Evolutionary conservation across 768 basidiomycete genomes (phyloP).

Genomic region (Calvatia gigantea): DNA sequence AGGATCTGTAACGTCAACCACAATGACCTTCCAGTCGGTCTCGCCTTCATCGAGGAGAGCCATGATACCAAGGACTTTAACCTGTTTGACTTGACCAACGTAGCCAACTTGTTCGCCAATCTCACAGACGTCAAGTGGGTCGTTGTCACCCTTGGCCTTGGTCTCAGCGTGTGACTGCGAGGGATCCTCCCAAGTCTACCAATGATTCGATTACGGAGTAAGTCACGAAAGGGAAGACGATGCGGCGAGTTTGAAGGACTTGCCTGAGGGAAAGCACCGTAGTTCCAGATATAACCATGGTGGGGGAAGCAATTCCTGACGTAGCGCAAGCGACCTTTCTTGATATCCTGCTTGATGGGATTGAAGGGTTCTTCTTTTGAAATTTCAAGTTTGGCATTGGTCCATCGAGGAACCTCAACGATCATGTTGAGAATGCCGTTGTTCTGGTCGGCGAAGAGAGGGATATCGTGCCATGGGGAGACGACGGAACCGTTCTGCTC

Average conservation of each 20-base stretch:
- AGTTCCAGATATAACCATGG: constrained; percentile 99
- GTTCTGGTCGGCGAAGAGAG: constrained; percentile 94
- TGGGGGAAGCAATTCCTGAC: constrained; percentile 99
- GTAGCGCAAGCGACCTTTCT: constrained; percentile 92
- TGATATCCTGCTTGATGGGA: constrained; percentile 99
- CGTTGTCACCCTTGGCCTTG: constrained; percentile 98
- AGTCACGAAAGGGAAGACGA: no score
- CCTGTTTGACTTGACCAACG: constrained; percentile 97
- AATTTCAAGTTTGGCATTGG: constrained; percentile 99
- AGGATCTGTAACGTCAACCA: constrained; percentile 94
- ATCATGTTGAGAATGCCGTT: constrained; percentile 98
- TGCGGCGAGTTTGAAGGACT: no score
- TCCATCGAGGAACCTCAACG: constrained; percentile 98
- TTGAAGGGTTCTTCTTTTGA: constrained; percentile 98
- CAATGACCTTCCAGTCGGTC: constrained; percentile 99
- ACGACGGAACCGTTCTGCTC: constrained; percentile 85
- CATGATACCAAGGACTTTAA: constrained; percentile 99
- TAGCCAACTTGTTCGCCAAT: constrained; percentile 99
- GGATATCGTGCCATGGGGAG: constrained; percentile 94
- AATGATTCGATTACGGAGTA: no score
- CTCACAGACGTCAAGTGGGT: constrained; percentile 99
- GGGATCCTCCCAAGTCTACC: constrained; percentile 98
- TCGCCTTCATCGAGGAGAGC: constrained; percentile 98
- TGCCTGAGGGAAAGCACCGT: constrained; percentile 98
- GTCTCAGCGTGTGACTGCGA: constrained; percentile 85